phyloP scores from a whole-genome alignment of 2,329 filamentous ascomycete species.

The Madurella mycetomatis region DNA sequence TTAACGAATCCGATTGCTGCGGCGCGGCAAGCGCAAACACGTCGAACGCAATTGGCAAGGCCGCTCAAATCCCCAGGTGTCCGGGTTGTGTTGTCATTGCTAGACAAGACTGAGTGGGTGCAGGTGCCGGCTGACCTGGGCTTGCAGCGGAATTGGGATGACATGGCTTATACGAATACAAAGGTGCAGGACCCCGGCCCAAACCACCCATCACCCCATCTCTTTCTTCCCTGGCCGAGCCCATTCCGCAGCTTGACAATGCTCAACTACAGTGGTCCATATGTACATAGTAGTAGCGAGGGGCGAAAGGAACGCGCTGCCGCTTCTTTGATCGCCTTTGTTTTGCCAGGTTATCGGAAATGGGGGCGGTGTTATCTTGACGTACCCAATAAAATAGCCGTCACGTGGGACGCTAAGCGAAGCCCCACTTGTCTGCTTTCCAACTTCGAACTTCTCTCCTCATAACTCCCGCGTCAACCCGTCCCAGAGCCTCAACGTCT shows the following conservation, averaged over 20 bases:
- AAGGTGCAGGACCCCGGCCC: background rate
- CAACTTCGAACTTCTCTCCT: constrained; percentile 28
- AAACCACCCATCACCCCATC: background rate
- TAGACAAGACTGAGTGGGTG: background rate
- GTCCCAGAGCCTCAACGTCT: constrained; percentile 23
- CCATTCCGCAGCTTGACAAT: too few species aligned
- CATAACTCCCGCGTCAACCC: constrained; percentile 26
- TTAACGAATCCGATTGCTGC: background rate
- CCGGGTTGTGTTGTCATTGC: background rate
- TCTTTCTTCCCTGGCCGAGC: background rate
- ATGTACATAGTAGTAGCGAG: background rate
- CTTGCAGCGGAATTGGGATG: constrained; percentile 3
- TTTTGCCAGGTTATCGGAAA: background rate
- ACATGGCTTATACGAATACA: background rate
- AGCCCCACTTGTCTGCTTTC: constrained; percentile 17
- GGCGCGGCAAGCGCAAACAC: background rate
- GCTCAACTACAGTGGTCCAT: too few species aligned
- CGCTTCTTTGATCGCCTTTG: background rate
- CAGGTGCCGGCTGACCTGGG: background rate
- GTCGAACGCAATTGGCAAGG: background rate
- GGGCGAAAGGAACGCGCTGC: background rate
- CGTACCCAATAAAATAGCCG: constrained; percentile 4
- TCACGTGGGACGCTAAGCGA: constrained; percentile 26
- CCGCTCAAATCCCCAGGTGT: background rate
- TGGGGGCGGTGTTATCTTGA: constrained; percentile 2